phyloP scores from a whole-genome alignment of 345 rosid genomes.

The Gossypium raimondii region DNA sequence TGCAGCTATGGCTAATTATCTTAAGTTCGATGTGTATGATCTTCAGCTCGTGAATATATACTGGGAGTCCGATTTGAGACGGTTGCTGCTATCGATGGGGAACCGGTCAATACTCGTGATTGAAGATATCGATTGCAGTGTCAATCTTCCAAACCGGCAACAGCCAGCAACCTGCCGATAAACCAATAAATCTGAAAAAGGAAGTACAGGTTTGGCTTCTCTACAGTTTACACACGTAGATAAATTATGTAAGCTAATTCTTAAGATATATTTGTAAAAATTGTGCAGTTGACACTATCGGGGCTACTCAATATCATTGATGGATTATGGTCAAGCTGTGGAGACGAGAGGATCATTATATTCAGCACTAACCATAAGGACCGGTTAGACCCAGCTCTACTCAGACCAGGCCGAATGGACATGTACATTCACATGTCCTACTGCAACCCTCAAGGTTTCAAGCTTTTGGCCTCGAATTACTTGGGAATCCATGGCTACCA shows the following conservation, averaged over 20 bases:
- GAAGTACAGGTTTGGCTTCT: conserved; percentile 27
- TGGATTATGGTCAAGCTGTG: conserved; percentile 69
- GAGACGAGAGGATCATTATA: conserved; percentile 66
- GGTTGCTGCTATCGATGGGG: conserved; percentile 38
- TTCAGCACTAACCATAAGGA: conserved; percentile 77
- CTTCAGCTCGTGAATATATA: conserved; percentile 44
- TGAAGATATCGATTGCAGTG: conserved; percentile 44
- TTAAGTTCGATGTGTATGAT: conserved; percentile 61
- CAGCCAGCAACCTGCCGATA: conserved; percentile 27
- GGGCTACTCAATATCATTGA: conserved; percentile 69
- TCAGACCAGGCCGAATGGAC: conserved; percentile 75
- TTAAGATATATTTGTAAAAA: too few relatives aligned
- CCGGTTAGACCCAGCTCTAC: conserved; percentile 57
- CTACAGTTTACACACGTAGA: background rate
- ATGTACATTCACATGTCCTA: conserved; percentile 75
- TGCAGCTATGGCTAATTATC: conserved; percentile 70
- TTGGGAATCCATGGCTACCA: conserved; percentile 34
- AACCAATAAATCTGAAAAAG: conserved; percentile 21
- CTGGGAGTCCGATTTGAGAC: conserved; percentile 51
- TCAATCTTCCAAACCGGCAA: conserved; percentile 31
- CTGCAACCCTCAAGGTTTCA: conserved; percentile 50
- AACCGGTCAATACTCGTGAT: conserved; percentile 57
- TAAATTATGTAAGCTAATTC: too few relatives aligned
- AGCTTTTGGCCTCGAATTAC: conserved; percentile 42
- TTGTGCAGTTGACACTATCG: conserved; percentile 39